Base-by-base conservation (phyloP, 1,139 yeast genomes). In the Kluyveromyces marxianus region DNA sequence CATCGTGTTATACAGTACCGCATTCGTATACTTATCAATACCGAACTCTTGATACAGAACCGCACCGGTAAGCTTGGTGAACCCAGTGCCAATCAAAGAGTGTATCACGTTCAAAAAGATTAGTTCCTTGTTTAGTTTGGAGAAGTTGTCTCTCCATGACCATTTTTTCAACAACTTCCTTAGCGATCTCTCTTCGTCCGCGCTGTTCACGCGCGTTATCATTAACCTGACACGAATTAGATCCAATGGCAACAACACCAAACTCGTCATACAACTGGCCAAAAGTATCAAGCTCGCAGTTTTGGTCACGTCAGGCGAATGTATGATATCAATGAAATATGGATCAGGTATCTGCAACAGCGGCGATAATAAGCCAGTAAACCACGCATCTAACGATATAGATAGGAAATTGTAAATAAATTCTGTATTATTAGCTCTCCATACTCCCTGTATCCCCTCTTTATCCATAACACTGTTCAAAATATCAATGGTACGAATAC, bases 291-390 rank as follows among this genome's bases (percentile, higher is more conserved):
- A 69, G 48, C 79, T 67, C 27, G 89, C 69, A 14, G 95, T 81
- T 44, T 76, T 70, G 48, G 79, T 68, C 0, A 95, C 89, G 53
- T 83, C 88, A 3, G 90, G 81, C 33, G 92, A 83, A 59, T 85
- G 95, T 28, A 88, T 75, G 51, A 87, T 75, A 54, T 87, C 96
- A 52, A 88, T 80, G 62, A 87, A 84, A 53, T 83, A 81, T 1
- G 97, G 96, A 60, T 89, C 97, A 0, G 96, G 96, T n/a, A 88
- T 78, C 14, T 87, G 85, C 47, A 87, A 68, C 44, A 86, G 71
- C 3, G 96, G 92, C 4, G 96, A 81, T 14, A 88, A 65, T 55
- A 90, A 79, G 4, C 96, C 96, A 0, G 95, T 83, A 39, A 88
- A 72, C 97, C 97, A 90, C 0, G 96, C 89, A 59, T 87, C 95